Conservation (phyloP, 2,329 filamentous ascomycete species). For the Orbilia blumenaviensis region DNA sequence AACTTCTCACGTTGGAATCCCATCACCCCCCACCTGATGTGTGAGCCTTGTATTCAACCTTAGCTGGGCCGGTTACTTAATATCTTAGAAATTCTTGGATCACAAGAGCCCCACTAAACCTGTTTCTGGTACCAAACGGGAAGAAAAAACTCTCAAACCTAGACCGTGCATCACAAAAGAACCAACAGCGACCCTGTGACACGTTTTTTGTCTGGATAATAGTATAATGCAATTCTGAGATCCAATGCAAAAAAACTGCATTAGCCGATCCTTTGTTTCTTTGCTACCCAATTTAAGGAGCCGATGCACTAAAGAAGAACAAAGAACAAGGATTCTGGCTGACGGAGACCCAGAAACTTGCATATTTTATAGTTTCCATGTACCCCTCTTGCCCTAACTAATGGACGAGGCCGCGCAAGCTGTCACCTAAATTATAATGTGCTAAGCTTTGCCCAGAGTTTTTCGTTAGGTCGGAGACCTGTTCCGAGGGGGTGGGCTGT, state of each 20-base stretch:
- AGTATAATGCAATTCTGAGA: neutral
- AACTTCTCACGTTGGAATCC: too few species aligned
- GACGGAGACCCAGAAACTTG: neutral
- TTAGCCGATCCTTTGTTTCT: neutral
- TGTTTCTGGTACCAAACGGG: neutral
- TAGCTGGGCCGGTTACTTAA: conserved; percentile 6
- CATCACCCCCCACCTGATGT: neutral
- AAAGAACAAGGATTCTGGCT: neutral
- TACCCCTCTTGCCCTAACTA: neutral
- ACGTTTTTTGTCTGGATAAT: neutral
- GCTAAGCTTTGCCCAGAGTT: conserved; percentile 53
- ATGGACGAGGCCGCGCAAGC: conserved; percentile 14
- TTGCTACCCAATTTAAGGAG: too few species aligned
- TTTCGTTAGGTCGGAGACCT: neutral
- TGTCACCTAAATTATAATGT: conserved; percentile 9
- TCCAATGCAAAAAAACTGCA: too few species aligned
- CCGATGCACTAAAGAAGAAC: too few species aligned
- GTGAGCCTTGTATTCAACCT: conserved; percentile 11
- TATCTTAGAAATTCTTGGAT: too few species aligned
- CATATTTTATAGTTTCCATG: too few species aligned
- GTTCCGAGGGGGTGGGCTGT: neutral
- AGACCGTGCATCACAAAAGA: neutral
- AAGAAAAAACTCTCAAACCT: neutral
- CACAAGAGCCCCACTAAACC: neutral
- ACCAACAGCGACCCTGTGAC: neutral